Base-by-base conservation (phyloP, 1,139 yeast species). In the Sugiyamaella japonica region DNA sequence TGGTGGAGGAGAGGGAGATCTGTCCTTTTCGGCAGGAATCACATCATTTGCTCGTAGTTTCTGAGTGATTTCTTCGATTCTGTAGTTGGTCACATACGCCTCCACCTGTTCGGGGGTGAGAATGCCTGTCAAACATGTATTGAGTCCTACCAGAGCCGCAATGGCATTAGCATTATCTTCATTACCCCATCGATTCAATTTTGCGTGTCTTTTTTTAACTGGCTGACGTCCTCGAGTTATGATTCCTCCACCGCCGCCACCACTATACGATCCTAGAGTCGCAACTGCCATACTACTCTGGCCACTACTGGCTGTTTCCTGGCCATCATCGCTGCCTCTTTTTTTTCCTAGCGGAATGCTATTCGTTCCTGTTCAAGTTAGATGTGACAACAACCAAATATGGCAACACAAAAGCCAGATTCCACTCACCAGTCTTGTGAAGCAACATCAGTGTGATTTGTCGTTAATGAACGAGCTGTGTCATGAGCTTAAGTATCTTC, bases 1-100 rank as follows among this genome's bases (percentile, higher is more conserved):
- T 1, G 99, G 99, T 6, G 97, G 93, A 0, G 99, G 98, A 4
- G 97, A 88, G 0, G 93, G 91, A 1, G 95, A 89, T 37, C 76
- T 59, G 29, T 68, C 75, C 23, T 66, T 64, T 17, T 69, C 71
- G 2, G 60, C 61, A 1, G 76, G 76, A 3, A 70, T 70, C 12
- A 73, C 71, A 45, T 80, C 82, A 46, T 76, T 74, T 20, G 77
- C 75, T 25, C 79, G 74, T 40, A 86, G 75, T 59, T 80, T 81
- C n/a, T 83, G 75, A 0, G 82, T 75, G 52, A 91, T 84, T 68
- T 93, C 98, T 61, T 89, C 91, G 38, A 91, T 83, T 54, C 98
- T 75, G 62, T 84, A 81, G 59, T 81, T 76, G 49, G 84, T 79
- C 55, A 88, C 93, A 69, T 88, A 87, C 0, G 96, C 89, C 55